These are phyloP conservation scores for Plectosphaerella plurivora DNA, from an alignment of 2,329 filamentous ascomycete genomes.

Conservation along the genomic window DNA sequence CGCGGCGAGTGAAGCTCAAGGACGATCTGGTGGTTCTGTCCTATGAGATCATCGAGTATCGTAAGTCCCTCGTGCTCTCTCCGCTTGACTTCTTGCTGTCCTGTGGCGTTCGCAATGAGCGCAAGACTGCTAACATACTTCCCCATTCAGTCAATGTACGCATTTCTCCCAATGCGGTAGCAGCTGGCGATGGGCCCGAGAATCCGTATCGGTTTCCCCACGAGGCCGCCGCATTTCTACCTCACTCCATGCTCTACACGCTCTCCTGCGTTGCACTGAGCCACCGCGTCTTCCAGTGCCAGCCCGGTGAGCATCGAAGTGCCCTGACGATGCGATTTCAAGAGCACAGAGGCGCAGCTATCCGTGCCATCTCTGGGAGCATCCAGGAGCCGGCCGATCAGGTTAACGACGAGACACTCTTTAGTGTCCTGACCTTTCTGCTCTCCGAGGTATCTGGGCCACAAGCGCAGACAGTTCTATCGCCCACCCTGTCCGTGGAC, in stretches of 20 bases:
- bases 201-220: constrained; percentile 9
- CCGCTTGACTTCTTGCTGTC: neutral
- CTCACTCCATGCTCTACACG: constrained; percentile 6
- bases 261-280: constrained; percentile 9
- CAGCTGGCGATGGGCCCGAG: constrained; percentile 3
- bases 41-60: constrained; percentile 7
- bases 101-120: no score
- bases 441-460: constrained; percentile 10
- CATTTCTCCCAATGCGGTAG: constrained; percentile 15
- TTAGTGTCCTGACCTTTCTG: constrained; percentile 10
- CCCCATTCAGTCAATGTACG: constrained; percentile 9
- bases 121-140: neutral
- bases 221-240: constrained; percentile 2
- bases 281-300: constrained; percentile 12
- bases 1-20: no score
- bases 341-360: constrained; percentile 11
- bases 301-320: constrained; percentile 3
- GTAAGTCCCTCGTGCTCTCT: constrained; percentile 3
- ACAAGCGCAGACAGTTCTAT: neutral
- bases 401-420: constrained; percentile 1
- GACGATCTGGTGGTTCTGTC: no score
- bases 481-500: neutral
- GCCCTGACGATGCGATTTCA: constrained; percentile 8
- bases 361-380: constrained; percentile 8
- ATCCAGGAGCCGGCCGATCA: neutral